Evolutionary conservation across 805 yeast genomes (phyloP).

Genomic region (Pichia occidentalis): DNA sequence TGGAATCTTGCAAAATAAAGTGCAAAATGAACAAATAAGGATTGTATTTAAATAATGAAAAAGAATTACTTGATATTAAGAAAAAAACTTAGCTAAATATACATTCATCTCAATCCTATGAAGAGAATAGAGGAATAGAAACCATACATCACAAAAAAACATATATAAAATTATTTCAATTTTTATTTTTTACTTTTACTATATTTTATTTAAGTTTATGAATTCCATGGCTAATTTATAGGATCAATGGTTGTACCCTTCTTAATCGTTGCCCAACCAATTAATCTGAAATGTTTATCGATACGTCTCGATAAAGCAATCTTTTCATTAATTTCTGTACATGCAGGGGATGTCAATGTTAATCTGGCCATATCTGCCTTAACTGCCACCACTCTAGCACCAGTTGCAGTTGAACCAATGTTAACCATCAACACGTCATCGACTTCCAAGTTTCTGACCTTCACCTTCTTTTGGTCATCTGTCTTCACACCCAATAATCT

Average conservation of each 20-base stretch:
- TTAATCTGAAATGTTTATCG: slow-evolving; percentile 99
- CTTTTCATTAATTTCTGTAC: slow-evolving; percentile 97
- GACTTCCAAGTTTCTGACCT: slow-evolving; percentile 87
- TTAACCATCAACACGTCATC: slow-evolving; percentile 98
- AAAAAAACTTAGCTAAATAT: slow-evolving; percentile 9
- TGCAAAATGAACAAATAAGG: neutral
- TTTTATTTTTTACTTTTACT: too few species aligned
- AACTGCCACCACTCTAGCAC: slow-evolving; percentile 97
- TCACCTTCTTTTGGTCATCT: slow-evolving; percentile 94
- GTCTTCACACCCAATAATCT: slow-evolving; percentile 97
- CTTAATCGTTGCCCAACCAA: slow-evolving; percentile 99
- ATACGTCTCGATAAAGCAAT: slow-evolving; percentile 98
- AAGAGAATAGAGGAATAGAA: slow-evolving; percentile 8
- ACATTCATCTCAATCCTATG: slow-evolving; percentile 8
- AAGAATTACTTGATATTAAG: slow-evolving; percentile 3
- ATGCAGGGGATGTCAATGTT: slow-evolving; percentile 94
- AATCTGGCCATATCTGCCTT: slow-evolving; percentile 99
- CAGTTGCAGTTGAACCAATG: slow-evolving; percentile 98
- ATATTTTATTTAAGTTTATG: slow-evolving; percentile 1
- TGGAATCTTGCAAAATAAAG: too few species aligned
- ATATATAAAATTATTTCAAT: too few species aligned
- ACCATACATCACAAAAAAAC: too few species aligned
- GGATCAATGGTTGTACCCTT: slow-evolving; percentile 89
- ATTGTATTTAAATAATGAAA: neutral
- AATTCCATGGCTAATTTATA: slow-evolving; percentile 33